These are phyloP conservation scores for Aspergillus funiculosus DNA, from an alignment of 495 filamentous ascomycete genomes.

Conservation along the genomic window DNA sequence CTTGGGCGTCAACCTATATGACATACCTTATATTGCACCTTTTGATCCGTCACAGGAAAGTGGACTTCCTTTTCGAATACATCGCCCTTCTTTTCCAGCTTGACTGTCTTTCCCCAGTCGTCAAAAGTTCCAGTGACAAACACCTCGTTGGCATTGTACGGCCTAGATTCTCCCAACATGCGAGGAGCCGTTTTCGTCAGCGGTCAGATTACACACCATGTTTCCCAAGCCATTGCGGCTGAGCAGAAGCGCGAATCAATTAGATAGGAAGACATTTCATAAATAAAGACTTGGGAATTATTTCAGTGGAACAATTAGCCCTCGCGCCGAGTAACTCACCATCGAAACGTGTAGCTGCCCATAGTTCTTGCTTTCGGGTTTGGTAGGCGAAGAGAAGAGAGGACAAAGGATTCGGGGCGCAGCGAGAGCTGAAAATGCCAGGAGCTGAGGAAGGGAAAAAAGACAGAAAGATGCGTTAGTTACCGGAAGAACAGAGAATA, in stretches of 20 bases:
- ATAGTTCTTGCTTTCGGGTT: slow-evolving; percentile 19
- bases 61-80: slow-evolving; percentile 72
- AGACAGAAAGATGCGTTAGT: slow-evolving; percentile 1
- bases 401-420: background rate
- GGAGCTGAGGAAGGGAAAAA: background rate
- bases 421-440: slow-evolving; percentile 9
- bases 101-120: slow-evolving; percentile 79
- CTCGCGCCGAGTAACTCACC: slow-evolving; percentile 31
- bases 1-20: background rate
- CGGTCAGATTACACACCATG: slow-evolving; percentile 17
- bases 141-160: slow-evolving; percentile 72
- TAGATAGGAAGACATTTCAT: too few relatives aligned
- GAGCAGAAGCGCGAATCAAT: slow-evolving; percentile 6
- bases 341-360: slow-evolving; percentile 41
- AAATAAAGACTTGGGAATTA: too few relatives aligned
- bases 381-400: background rate
- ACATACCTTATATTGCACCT: slow-evolving; percentile 79
- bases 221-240: slow-evolving; percentile 15
- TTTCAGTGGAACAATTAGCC: too few relatives aligned
- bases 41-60: slow-evolving; percentile 55
- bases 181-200: slow-evolving; percentile 30
- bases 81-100: slow-evolving; percentile 66
- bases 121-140: slow-evolving; percentile 96
- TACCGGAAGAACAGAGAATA: slow-evolving; percentile 8
- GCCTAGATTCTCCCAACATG: slow-evolving; percentile 51